phyloP scores from a whole-genome alignment of 2,329 filamentous ascomycete species.

The Neospermospora avenae region DNA sequence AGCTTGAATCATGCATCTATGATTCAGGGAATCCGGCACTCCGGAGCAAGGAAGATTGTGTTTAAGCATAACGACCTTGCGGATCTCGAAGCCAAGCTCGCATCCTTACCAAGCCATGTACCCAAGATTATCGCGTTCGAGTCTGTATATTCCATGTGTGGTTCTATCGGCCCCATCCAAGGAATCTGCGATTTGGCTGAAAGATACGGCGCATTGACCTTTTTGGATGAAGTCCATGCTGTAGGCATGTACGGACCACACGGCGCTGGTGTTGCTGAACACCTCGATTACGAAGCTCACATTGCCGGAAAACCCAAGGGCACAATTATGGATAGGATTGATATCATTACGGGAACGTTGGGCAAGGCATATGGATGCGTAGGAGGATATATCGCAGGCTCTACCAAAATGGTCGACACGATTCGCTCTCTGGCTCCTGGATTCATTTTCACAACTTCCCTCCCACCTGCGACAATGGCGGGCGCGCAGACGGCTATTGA shows the following conservation, averaged over 20 bases:
- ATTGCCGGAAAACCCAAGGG: conserved; percentile 69
- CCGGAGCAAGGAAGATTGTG: conserved; percentile 93
- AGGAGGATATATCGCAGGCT: conserved; percentile 95
- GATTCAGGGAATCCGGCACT: conserved; percentile 98
- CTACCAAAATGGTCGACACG: conserved; percentile 79
- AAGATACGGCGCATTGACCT: conserved; percentile 96
- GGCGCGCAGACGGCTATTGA: conserved; percentile 89
- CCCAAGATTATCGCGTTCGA: conserved; percentile 99
- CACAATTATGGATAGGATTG: conserved; percentile 90
- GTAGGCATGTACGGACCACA: conserved; percentile 98
- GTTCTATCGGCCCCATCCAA: conserved; percentile 92
- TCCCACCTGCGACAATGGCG: conserved; percentile 95
- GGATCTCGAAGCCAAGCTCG: conserved; percentile 89
- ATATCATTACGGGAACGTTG: conserved; percentile 96
- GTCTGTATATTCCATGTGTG: conserved; percentile 99
- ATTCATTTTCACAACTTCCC: conserved; percentile 97
- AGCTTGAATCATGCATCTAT: conserved; percentile 97
- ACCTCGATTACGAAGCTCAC: conserved; percentile 91
- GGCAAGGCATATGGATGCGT: conserved; percentile 98
- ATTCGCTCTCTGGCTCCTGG: conserved; percentile 93
- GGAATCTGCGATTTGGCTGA: conserved; percentile 94
- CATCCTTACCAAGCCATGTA: conserved; percentile 75
- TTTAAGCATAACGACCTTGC: conserved; percentile 98
- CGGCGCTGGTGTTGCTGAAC: conserved; percentile 94
- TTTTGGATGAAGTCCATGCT: conserved; percentile 96